A percentile compares a stretch with the other conserved stretches of the same genome.
Evolutionary conservation across 768 basidiomycete genomes (phyloP).

Genomic region (Auriscalpium microsporum): DNA sequence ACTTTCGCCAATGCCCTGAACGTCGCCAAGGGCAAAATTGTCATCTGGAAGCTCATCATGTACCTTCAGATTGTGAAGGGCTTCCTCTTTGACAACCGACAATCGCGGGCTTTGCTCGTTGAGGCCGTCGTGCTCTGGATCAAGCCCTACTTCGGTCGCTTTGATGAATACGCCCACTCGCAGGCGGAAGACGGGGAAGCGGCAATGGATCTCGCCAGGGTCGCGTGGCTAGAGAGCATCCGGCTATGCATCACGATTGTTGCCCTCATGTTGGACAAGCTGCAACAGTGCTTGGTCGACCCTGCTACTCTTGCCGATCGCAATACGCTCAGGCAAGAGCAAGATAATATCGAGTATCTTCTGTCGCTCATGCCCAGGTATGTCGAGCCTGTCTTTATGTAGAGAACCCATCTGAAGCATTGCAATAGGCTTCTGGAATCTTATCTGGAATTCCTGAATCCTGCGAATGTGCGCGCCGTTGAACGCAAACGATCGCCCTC

Average conservation of each 20-base stretch:
- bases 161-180: conserved; percentile 69
- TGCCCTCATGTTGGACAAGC: conserved; percentile 82
- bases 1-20: conserved; percentile 81
- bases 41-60: conserved; percentile 91
- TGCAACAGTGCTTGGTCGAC: conserved; percentile 72
- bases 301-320: conserved; percentile 56
- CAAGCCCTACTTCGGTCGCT: conserved; percentile 88
- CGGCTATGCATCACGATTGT: conserved; percentile 86
- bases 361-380: conserved; percentile 79
- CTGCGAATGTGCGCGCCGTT: conserved; percentile 58
- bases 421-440: conserved; percentile 68
- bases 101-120: conserved; percentile 71
- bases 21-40: conserved; percentile 73
- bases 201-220: conserved; percentile 62
- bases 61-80: conserved; percentile 87
- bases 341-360: conserved; percentile 86
- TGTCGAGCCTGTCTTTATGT: conserved; percentile 13
- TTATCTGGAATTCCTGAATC: conserved; percentile 73
- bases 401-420: conserved; percentile 3
- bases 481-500: conserved; percentile 54
- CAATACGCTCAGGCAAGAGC: conserved; percentile 62
- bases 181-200: conserved; percentile 58
- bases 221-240: conserved; percentile 84
- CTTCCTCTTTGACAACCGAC: conserved; percentile 76
- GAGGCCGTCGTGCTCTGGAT: conserved; percentile 91